Base-by-base conservation (phyloP, 371 early-diverging fungal genomes). In the Mortierella sp. region DNA sequence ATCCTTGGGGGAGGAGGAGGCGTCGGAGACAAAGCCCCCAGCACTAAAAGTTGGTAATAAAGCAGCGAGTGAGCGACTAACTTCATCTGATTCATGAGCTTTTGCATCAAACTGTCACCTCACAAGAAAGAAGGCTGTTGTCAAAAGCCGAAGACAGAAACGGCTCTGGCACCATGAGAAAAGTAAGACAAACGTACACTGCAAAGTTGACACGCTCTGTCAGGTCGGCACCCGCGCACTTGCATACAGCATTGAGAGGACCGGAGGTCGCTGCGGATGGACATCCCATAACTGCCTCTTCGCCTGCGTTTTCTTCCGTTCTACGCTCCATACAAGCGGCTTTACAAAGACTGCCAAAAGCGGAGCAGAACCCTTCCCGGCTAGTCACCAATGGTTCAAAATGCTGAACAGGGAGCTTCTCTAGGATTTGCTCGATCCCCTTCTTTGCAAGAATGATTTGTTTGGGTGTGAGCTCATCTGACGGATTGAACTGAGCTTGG, bases 161-260 rank as follows among this genome's bases (percentile, higher is more conserved):
- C 4, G 37, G 14, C 4, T 14, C 7, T 7, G 37, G 5, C 5
- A 34, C 5, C 5, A 34, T 14, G 14, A 34, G 6, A 46, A 21
- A 57, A 31, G 14, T 12, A 14, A 32, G 4, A 39, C 8, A 43
- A 19, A 24, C n/a, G 17, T 64, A 70, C 64, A 70, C 32, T 6
- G 70, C 70, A 50, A 63, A 63, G 52, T 70, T 63, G 50, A 70
- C 54, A 4, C 64, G 63, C 9, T 57, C 59, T 2, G 70, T 63
- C 49, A 70, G 23, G 24, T 70, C 54, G 24, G 17, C 21, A 3
- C 44, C 48, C 2, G 44, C 58, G 26, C 70, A 70, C 12, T 39
- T 52, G 21, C 70, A 70, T 4, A 47, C 2, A 6, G 63, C 63
- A 5, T 30, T 32, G 3, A 53, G 59, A 14, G 32, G 19, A 6